Evolutionary conservation across 345 rosid species (phyloP), one percentile per base, ranked within the genome.

Genomic region (Salix exigua): DNA sequence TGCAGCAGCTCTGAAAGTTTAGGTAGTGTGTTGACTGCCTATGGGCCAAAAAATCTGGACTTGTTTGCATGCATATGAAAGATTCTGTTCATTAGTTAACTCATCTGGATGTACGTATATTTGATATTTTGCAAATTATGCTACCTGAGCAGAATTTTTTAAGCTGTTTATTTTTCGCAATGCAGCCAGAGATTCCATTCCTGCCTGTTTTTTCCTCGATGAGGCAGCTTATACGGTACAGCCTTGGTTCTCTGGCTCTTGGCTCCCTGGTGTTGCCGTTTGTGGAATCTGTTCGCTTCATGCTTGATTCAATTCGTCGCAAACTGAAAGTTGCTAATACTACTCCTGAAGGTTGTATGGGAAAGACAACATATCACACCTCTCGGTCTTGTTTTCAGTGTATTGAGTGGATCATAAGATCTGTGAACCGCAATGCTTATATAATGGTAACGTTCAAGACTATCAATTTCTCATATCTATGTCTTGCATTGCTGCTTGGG

Each of bases 161-260:
- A 7, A 63, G 17, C 7, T 84, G 66, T 66, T 76, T 33, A 31
- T 53, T 23, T 37, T 40, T 74, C 38, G 38, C 16, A 53, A 73
- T 89, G 92, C 94, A 95, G 96, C 90, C 93, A 40, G 94, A 89
- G 80, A 88, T 93, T 76, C 96, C 92, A n/a, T 89, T 96, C 82
- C 98, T 96, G 82, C 96, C 98, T 21, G 99, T 96, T 73, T 87
- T 96, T 61, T 88, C 97, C 68, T 96, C 99, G 9, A 93, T 96
- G 98, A 96, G 88, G 88, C 88, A 92, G 84, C 91, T 96, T 67
- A 78, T 91, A 19, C 87, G 91, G 6, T 96, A 92, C 85, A 93
- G 90, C 86, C 85, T 96, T 68, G 99, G 99, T 31, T 96, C 99
- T 7, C 89, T 96, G 65, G 99, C 96, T 69, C 95, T 96, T 68